Evolutionary conservation across 192 early-diverging fungal species (phyloP).

Genomic region (Linderina pennispora): DNA sequence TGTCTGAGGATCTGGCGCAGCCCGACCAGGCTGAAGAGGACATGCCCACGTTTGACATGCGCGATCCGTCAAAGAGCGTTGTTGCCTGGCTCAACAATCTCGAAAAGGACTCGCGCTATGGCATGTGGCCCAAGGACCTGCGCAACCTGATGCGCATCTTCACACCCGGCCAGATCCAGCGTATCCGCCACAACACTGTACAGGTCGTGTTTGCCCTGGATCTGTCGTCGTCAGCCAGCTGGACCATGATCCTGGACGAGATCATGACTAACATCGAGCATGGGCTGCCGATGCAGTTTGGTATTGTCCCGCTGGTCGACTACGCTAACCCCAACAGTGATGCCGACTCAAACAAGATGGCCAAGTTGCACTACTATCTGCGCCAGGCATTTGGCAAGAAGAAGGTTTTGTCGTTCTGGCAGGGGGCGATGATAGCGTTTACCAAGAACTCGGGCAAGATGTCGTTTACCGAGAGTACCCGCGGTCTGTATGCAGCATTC

Average conservation of each 20-base stretch:
- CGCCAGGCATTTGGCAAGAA: constrained; percentile 27
- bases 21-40: constrained; percentile 2
- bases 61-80: constrained; percentile 50
- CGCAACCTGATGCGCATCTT: constrained; percentile 52
- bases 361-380: constrained; percentile 29
- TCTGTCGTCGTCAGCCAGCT: constrained; percentile 49
- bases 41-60: constrained; percentile 68
- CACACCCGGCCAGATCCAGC: constrained; percentile 66
- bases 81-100: constrained; percentile 91
- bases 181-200: constrained; percentile 74
- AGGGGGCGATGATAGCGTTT: constrained; percentile 19
- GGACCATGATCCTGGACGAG: constrained; percentile 58
- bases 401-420: constrained; percentile 22
- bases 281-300: constrained; percentile 80
- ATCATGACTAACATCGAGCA: constrained; percentile 59
- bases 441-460: not conserved
- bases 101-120: constrained; percentile 75
- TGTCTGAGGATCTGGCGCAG: not conserved
- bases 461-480: constrained; percentile 11
- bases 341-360: constrained; percentile 20
- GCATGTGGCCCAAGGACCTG: constrained; percentile 55
- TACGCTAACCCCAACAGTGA: constrained; percentile 13
- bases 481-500: constrained; percentile 15
- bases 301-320: constrained; percentile 65
- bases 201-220: constrained; percentile 69